phyloP scores from a whole-genome alignment of 257 asterid species.

The Forsythia suspensa region DNA sequence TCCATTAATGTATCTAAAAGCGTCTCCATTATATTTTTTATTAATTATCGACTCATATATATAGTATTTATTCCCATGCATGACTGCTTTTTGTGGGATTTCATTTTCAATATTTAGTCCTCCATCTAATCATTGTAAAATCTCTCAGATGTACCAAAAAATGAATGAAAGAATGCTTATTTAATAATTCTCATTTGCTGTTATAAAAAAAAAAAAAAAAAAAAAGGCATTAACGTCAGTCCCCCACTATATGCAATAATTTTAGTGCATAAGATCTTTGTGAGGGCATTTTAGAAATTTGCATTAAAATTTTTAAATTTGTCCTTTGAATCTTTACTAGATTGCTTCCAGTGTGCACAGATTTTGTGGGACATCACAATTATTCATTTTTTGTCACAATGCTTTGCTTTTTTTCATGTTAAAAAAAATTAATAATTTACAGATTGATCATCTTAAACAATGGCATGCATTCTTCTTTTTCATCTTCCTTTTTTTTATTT shows the following conservation, averaged over 20 bases:
- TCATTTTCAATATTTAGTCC: conserved; percentile 19
- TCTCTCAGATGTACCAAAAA: conserved; percentile 46
- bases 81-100: conserved; percentile 4
- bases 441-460: conserved; percentile 7
- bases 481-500: neutral
- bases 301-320: conserved; percentile 23
- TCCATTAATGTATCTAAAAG: too few species aligned
- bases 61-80: conserved; percentile 16
- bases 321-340: conserved; percentile 62
- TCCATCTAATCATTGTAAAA: conserved; percentile 32
- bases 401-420: conserved; percentile 13
- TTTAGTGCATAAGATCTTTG: conserved; percentile 21
- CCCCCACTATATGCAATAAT: conserved; percentile 29
- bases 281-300: conserved; percentile 40
- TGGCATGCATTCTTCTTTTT: conserved; percentile 10
- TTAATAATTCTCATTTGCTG: conserved; percentile 1
- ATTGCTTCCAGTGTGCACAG: conserved; percentile 56
- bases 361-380: conserved; percentile 66
- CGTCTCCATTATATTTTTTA: too few species aligned
- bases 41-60: neutral
- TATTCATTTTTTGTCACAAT: conserved; percentile 53
- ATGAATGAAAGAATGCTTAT: conserved; percentile 14
- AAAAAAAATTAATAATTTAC: neutral
- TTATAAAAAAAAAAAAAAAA: neutral
- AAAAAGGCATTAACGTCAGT: conserved; percentile 25